Percentiles rank a stretch among this genome's conserved stretches.
Conservation (phyloP, 1,139 yeast genomes). For the Pneumocystis jirovecii region DNA sequence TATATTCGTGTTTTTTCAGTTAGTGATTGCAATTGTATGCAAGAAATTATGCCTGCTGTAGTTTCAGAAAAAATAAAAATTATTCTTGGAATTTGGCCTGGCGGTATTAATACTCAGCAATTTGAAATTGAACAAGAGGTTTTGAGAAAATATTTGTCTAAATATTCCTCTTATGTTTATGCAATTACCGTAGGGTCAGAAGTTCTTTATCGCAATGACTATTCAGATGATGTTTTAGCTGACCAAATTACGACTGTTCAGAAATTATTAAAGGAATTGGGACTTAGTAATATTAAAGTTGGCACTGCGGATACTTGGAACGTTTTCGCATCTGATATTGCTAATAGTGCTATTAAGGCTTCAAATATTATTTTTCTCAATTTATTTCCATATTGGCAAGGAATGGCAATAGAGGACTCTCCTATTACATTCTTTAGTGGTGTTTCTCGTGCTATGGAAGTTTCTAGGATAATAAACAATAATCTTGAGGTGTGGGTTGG, state of each 20-base stretch:
- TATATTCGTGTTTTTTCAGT: conserved; percentile 71
- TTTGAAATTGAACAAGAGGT: conserved; percentile 56
- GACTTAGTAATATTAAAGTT: conserved; percentile 59
- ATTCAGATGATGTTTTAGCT: conserved; percentile 56
- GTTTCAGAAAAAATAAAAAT: conserved; percentile 52
- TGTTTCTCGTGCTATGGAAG: conserved; percentile 88
- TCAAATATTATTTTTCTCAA: conserved; percentile 79
- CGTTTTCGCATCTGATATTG: conserved; percentile 62
- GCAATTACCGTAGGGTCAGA: conserved; percentile 80
- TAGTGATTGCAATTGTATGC: conserved; percentile 74
- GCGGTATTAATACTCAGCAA: conserved; percentile 44
- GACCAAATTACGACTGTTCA: conserved; percentile 37
- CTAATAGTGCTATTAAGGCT: conserved; percentile 55
- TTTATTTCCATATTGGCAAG: conserved; percentile 98
- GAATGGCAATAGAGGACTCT: conserved; percentile 66
- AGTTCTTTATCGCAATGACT: conserved; percentile 72
- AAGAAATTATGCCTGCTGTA: conserved; percentile 68
- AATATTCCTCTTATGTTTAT: conserved; percentile 52
- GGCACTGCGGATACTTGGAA: conserved; percentile 97
- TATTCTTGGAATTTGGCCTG: conserved; percentile 84
- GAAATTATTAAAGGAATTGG: conserved; percentile 44
- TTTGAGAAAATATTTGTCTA: conserved; percentile 45
- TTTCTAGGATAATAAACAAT: conserved; percentile 70
- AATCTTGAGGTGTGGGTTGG: conserved; percentile 88
- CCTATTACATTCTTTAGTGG: conserved; percentile 87